Evolutionary conservation across 768 basidiomycete genomes (phyloP).

Genomic region (Termitomyces sp.): DNA sequence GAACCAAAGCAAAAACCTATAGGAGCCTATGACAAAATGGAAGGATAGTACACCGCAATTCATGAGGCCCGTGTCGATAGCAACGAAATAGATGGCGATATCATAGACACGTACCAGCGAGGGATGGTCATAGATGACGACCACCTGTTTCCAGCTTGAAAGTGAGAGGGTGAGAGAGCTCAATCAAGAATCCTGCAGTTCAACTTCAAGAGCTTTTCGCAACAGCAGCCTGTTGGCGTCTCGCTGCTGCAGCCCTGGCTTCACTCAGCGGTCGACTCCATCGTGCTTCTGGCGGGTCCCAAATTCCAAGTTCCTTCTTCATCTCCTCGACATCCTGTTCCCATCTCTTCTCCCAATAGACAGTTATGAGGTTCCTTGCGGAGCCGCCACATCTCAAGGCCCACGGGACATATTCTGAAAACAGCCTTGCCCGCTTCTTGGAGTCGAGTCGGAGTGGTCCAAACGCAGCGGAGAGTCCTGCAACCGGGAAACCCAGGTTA

Average conservation of each 20-base stretch:
- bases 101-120: not conserved
- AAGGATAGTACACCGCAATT: not conserved
- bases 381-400: conserved; percentile 79
- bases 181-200: not conserved
- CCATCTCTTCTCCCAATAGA: conserved; percentile 98
- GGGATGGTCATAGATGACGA: not conserved
- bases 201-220: not conserved
- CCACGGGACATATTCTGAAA: conserved; percentile 89
- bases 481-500: conserved; percentile 88
- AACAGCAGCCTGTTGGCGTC: conserved; percentile 12
- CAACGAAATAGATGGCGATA: too few relatives aligned
- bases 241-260: conserved; percentile 49
- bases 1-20: not conserved
- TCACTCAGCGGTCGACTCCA: conserved; percentile 68
- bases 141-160: not conserved
- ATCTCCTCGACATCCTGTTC: conserved; percentile 77
- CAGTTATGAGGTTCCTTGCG: conserved; percentile 74
- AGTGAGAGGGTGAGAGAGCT: not conserved
- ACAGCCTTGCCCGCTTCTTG: conserved; percentile 52
- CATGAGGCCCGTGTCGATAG: not conserved
- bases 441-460: conserved; percentile 71
- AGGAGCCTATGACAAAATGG: not conserved
- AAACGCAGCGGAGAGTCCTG: conserved; percentile 74
- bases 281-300: conserved; percentile 72
- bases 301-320: conserved; percentile 80